Evolutionary conservation across 2,329 filamentous ascomycete species (phyloP).

Genomic region (Aspergillus latus): DNA sequence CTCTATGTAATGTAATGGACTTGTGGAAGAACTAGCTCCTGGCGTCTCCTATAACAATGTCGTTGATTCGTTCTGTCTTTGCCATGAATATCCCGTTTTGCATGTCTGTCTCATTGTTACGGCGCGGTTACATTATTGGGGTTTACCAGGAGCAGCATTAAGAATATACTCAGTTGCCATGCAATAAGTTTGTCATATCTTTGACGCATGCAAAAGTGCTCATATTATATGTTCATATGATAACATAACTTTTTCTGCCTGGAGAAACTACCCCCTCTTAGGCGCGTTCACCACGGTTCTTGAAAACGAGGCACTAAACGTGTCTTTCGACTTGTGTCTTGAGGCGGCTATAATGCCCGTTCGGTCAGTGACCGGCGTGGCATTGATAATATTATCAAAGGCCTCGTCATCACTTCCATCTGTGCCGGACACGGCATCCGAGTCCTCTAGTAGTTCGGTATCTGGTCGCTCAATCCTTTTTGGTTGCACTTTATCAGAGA

Average conservation of each 20-base stretch:
- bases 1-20: conserved; percentile 64
- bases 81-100: conserved; percentile 2
- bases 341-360: conserved; percentile 69
- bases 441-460: conserved; percentile 53
- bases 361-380: conserved; percentile 83
- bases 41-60: neutral
- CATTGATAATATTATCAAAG: conserved; percentile 91
- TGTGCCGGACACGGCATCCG: conserved; percentile 69
- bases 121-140: neutral
- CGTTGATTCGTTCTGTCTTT: neutral
- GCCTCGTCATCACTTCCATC: conserved; percentile 59
- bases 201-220: neutral
- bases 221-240: conserved; percentile 1
- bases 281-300: conserved; percentile 51
- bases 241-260: conserved; percentile 1
- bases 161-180: neutral
- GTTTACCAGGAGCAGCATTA: neutral
- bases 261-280: conserved; percentile 41
- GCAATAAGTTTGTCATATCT: neutral
- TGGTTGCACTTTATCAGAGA: conserved; percentile 54
- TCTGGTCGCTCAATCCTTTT: conserved; percentile 64
- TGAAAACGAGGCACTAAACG: conserved; percentile 51
- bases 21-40: neutral
- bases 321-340: conserved; percentile 53
- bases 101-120: neutral